These are phyloP conservation scores for Aspergillus glaucus DNA, from an alignment of 2,329 filamentous ascomycete genomes.

Conservation along the genomic window DNA sequence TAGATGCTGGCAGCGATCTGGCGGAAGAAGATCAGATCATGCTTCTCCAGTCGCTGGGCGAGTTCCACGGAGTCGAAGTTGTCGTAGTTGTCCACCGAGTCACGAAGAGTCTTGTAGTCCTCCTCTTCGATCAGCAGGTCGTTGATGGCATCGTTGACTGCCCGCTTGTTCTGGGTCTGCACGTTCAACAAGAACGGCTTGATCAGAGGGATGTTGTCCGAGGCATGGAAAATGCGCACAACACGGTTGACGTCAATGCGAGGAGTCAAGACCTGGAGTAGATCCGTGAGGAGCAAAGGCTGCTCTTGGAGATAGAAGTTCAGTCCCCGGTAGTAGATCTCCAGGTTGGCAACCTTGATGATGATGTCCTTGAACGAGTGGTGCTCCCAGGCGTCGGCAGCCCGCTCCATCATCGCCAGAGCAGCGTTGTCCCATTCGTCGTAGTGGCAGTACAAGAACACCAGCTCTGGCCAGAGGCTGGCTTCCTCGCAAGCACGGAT, in stretches of 20 bases:
- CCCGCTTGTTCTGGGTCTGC: constrained; percentile 94
- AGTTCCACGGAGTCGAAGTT: constrained; percentile 96
- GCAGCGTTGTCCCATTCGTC: constrained; percentile 98
- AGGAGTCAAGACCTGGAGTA: constrained; percentile 83
- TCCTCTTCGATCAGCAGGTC: constrained; percentile 97
- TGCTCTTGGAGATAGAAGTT: constrained; percentile 98
- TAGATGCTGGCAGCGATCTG: constrained; percentile 98
- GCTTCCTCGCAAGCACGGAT: constrained; percentile 90
- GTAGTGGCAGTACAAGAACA: constrained; percentile 97
- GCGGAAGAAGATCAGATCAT: constrained; percentile 97
- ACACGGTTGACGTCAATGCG: constrained; percentile 97
- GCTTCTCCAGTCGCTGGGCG: constrained; percentile 87
- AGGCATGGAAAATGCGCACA: constrained; percentile 98
- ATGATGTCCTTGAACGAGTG: constrained; percentile 99
- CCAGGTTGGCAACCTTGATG: constrained; percentile 94
- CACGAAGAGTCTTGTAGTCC: constrained; percentile 95
- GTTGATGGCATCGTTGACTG: constrained; percentile 96
- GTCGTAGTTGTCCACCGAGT: constrained; percentile 97
- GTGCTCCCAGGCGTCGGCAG: constrained; percentile 97
- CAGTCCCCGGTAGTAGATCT: constrained; percentile 96
- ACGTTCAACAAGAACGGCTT: constrained; percentile 98
- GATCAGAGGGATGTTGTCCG: constrained; percentile 94
- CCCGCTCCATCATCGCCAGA: constrained; percentile 94
- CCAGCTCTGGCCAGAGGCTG: constrained; percentile 92
- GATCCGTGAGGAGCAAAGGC: constrained; percentile 88